phyloP scores from a whole-genome alignment of 495 filamentous ascomycete genomes.

The Coniosporium apollinis region DNA sequence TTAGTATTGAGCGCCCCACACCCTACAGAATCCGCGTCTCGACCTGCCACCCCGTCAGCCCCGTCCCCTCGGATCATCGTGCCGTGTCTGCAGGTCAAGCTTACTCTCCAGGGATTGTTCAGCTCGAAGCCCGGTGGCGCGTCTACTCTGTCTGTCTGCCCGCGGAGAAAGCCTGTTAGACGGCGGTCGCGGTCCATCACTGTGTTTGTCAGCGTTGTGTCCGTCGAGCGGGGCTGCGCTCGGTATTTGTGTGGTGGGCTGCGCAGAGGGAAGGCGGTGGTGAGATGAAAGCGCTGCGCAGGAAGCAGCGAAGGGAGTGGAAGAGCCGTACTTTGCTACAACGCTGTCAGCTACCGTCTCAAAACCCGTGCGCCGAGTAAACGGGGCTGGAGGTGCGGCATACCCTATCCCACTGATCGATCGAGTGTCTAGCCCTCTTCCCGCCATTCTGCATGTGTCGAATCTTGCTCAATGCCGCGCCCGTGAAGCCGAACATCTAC shows the following conservation, averaged over 20 bases:
- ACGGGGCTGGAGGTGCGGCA: slow-evolving; percentile 17
- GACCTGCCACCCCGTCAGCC: too few relatives aligned
- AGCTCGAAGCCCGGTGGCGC: slow-evolving; percentile 83
- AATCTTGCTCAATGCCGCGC: slow-evolving; percentile 55
- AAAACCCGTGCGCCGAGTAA: too few relatives aligned
- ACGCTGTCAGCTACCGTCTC: slow-evolving; percentile 32
- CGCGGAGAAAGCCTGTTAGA: slow-evolving; percentile 70
- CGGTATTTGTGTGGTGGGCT: too few relatives aligned
- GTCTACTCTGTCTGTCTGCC: slow-evolving; percentile 61
- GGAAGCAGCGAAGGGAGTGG: slow-evolving; percentile 1
- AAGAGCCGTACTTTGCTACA: slow-evolving; percentile 55
- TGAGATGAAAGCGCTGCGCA: too few relatives aligned
- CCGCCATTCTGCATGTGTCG: slow-evolving; percentile 71
- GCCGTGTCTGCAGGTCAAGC: too few relatives aligned
- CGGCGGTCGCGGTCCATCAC: slow-evolving; percentile 95
- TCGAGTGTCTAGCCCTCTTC: slow-evolving; percentile 65
- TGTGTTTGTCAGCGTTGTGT: slow-evolving; percentile 25
- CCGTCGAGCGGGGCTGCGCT: too few relatives aligned
- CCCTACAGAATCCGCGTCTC: too few relatives aligned
- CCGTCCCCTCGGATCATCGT: too few relatives aligned
- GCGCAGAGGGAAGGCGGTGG: too few relatives aligned
- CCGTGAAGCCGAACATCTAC: slow-evolving; percentile 90
- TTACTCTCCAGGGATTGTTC: slow-evolving; percentile 88
- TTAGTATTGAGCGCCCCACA: too few relatives aligned
- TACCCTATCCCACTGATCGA: slow-evolving; percentile 90